Percentiles rank a stretch among this genome's conserved stretches.
These are phyloP conservation scores for Penicillium canariense DNA, from an alignment of 495 filamentous ascomycete species.

Conservation along the genomic window DNA sequence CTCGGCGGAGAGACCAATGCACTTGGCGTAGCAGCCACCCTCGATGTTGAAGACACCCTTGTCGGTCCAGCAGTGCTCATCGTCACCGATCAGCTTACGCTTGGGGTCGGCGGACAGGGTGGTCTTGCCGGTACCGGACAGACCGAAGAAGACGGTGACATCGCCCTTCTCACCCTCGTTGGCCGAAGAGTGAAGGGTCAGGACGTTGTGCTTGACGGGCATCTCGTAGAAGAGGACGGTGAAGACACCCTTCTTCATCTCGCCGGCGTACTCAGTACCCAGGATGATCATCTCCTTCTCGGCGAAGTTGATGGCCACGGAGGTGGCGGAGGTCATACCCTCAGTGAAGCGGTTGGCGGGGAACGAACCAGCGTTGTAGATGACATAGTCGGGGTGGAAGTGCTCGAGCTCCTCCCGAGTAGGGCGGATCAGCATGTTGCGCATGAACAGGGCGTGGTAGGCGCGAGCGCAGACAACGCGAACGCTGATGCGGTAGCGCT, in stretches of 20 bases:
- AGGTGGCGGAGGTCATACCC: constrained; percentile 95
- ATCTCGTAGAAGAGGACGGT: constrained; percentile 99
- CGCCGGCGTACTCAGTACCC: constrained; percentile 97
- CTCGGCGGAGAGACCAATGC: constrained; percentile 94
- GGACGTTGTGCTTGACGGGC: constrained; percentile 98
- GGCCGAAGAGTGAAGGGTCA: constrained; percentile 93
- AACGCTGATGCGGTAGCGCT: constrained; percentile 96
- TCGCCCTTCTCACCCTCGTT: constrained; percentile 87
- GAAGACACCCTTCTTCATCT: constrained; percentile 99
- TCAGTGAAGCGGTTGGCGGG: constrained; percentile 97
- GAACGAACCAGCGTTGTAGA: constrained; percentile 99
- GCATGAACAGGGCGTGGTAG: constrained; percentile 99
- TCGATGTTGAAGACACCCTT: constrained; percentile 98
- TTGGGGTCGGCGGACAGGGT: constrained; percentile 96
- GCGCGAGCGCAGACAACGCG: constrained; percentile 97
- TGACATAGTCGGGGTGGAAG: constrained; percentile 99
- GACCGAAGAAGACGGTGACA: constrained; percentile 98
- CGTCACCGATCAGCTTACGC: constrained; percentile 93
- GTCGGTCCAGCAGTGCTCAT: constrained; percentile 99
- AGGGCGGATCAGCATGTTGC: constrained; percentile 99
- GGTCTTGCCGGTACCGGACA: constrained; percentile 98
- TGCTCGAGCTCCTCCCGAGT: constrained; percentile 82
- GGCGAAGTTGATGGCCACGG: constrained; percentile 82
- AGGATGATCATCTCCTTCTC: constrained; percentile 98
- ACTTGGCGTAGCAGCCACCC: constrained; percentile 99